phyloP scores from a whole-genome alignment of 1,284 basidiomycete species.

The Boletellus deceptivus region DNA sequence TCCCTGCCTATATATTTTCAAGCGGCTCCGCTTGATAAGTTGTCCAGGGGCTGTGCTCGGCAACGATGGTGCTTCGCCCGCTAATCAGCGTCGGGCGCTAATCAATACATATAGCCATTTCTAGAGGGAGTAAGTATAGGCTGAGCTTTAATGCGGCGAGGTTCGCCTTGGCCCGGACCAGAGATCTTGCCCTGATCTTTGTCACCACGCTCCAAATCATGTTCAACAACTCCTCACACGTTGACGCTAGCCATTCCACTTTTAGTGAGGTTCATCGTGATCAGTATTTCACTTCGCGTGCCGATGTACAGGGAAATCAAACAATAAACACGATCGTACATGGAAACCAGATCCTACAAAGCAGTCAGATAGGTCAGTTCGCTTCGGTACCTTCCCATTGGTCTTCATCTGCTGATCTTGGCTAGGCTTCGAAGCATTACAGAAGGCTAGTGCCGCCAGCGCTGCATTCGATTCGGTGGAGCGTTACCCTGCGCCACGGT shows the following conservation, averaged over 20 bases:
- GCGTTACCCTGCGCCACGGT: conserved; percentile 10
- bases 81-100: no score
- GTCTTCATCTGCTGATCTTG: not conserved
- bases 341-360: conserved; percentile 16
- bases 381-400: not conserved
- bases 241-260: conserved; percentile 17
- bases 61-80: no score
- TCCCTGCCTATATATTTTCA: no score
- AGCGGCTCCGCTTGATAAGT: no score
- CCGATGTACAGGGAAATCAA: conserved; percentile 10
- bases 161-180: no score
- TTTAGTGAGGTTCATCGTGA: conserved; percentile 19
- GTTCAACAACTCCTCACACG: conserved; percentile 19
- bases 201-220: not conserved
- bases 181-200: no score
- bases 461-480: conserved; percentile 11
- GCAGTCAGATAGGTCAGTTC: conserved; percentile 2
- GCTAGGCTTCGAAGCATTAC: conserved; percentile 6
- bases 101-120: no score
- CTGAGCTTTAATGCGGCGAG: no score
- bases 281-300: conserved; percentile 8
- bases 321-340: conserved; percentile 13
- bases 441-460: conserved; percentile 10
- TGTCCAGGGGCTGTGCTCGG: no score
- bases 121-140: no score